Percentiles rank a stretch among this genome's conserved stretches.
Conservation (phyloP, 2,329 filamentous ascomycete species). For the Raffaelea arxii region DNA sequence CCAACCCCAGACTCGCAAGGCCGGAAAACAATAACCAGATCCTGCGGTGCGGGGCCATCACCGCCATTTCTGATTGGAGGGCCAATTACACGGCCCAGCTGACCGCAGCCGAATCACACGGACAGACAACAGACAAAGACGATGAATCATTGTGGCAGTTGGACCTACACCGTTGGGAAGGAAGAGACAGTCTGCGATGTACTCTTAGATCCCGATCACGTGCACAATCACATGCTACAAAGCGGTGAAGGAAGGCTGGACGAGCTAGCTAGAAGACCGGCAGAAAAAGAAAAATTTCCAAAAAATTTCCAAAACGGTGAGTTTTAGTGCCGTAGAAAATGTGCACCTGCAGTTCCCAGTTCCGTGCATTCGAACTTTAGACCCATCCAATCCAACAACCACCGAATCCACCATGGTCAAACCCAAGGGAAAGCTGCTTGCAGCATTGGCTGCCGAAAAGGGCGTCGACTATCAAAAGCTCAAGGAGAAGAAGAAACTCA, state of each 20-base stretch:
- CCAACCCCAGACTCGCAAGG: background rate
- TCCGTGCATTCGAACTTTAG: background rate
- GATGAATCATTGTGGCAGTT: too few species aligned
- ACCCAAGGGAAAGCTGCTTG: constrained; percentile 42
- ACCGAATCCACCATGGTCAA: constrained; percentile 10
- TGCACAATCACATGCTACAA: background rate
- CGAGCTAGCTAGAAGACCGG: constrained; percentile 2
- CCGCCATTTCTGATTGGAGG: too few species aligned
- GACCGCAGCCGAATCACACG: background rate
- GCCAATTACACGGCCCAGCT: too few species aligned
- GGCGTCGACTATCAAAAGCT: constrained; percentile 42
- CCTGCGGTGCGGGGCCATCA: too few species aligned
- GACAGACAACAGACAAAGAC: too few species aligned
- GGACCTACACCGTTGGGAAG: too few species aligned
- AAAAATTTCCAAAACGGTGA: constrained; percentile 2
- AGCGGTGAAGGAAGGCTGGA: constrained; percentile 6
- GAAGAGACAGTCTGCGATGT: background rate
- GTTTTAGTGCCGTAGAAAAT: background rate
- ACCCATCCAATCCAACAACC: background rate
- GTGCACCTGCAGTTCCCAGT: background rate
- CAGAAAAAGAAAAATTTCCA: constrained; percentile 11
- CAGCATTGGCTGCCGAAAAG: constrained; percentile 46
- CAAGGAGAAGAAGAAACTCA: constrained; percentile 38
- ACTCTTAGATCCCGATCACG: background rate
- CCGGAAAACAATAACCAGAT: constrained; percentile 1